phyloP scores from a whole-genome alignment of 352 stramenopile species.

The Globisporangium viniferum region DNA sequence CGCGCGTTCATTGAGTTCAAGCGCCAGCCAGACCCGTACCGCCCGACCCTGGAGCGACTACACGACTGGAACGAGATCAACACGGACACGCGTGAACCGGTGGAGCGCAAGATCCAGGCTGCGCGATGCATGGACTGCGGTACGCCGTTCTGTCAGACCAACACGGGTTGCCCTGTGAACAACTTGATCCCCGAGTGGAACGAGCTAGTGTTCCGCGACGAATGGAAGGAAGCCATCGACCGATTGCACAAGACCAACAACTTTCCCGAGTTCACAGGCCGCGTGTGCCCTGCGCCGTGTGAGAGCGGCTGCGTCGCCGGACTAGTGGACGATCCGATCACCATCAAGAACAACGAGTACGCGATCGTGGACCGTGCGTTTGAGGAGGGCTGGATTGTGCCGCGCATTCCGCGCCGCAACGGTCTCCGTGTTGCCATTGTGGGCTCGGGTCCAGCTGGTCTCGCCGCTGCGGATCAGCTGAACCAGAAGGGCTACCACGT shows the following conservation, averaged over 20 bases:
- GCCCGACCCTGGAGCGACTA: slow-evolving; percentile 88
- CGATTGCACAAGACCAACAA: slow-evolving; percentile 98
- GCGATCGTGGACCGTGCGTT: slow-evolving; percentile 96
- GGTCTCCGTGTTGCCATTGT: slow-evolving; percentile 96
- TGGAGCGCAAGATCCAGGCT: slow-evolving; percentile 91
- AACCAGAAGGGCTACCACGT: slow-evolving; percentile 98
- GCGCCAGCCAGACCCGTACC: slow-evolving; percentile 91
- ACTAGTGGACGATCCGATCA: slow-evolving; percentile 94
- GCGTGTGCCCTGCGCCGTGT: slow-evolving; percentile 96
- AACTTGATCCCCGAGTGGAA: slow-evolving; percentile 99
- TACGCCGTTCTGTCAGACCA: slow-evolving; percentile 97
- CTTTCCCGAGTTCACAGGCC: slow-evolving; percentile 98
- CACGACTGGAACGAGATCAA: slow-evolving; percentile 98
- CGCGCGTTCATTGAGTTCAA: slow-evolving; percentile 84
- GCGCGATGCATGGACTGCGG: slow-evolving; percentile 99
- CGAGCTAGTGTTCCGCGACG: slow-evolving; percentile 95
- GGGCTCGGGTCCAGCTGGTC: slow-evolving; percentile 89
- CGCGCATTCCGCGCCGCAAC: slow-evolving; percentile 90
- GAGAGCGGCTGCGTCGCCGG: slow-evolving; percentile 95
- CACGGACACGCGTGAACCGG: slow-evolving; percentile 81
- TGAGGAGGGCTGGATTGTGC: slow-evolving; percentile 95
- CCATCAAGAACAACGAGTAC: slow-evolving; percentile 99
- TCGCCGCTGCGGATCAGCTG: slow-evolving; percentile 94
- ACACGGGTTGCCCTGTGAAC: slow-evolving; percentile 96
- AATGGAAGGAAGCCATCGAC: slow-evolving; percentile 96